Conservation (phyloP, 306 rosid species). For the Vigna angularis region DNA sequence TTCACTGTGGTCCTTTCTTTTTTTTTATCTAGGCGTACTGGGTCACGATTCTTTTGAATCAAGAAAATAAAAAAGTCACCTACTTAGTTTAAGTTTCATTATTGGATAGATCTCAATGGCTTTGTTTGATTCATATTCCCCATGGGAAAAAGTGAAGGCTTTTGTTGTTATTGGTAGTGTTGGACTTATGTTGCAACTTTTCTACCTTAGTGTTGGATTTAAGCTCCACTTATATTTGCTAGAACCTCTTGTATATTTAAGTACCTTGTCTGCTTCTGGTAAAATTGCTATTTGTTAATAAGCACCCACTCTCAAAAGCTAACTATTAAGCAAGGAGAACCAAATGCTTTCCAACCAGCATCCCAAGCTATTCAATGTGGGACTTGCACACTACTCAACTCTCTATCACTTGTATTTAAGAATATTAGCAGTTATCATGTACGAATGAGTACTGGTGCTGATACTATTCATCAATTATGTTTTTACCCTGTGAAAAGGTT, state of each 20-base stretch:
- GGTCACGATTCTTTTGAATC: neutral
- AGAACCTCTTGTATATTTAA: constrained; percentile 15
- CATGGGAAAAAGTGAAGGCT: neutral
- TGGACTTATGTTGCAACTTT: constrained; percentile 16
- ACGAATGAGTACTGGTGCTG: neutral
- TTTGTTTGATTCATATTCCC: neutral
- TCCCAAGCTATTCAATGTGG: no score
- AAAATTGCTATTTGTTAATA: neutral
- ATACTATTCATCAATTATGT: neutral
- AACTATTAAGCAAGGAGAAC: no score
- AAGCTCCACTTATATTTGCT: constrained; percentile 21
- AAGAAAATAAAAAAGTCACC: neutral
- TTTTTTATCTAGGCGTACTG: constrained; percentile 5
- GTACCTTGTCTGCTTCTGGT: constrained; percentile 19
- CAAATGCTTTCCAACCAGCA: no score
- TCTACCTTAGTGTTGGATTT: constrained; percentile 34
- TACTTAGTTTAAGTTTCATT: constrained; percentile 17
- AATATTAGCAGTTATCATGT: constrained; percentile 22
- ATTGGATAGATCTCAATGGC: constrained; percentile 1
- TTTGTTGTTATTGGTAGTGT: constrained; percentile 10
- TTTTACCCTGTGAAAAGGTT: neutral
- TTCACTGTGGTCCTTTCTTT: constrained; percentile 25
- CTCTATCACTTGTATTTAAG: neutral
- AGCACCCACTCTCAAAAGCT: no score
- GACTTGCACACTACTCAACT: no score